phyloP scores from a whole-genome alignment of 192 early-diverging fungal genomes.

The Thamnidium elegans region DNA sequence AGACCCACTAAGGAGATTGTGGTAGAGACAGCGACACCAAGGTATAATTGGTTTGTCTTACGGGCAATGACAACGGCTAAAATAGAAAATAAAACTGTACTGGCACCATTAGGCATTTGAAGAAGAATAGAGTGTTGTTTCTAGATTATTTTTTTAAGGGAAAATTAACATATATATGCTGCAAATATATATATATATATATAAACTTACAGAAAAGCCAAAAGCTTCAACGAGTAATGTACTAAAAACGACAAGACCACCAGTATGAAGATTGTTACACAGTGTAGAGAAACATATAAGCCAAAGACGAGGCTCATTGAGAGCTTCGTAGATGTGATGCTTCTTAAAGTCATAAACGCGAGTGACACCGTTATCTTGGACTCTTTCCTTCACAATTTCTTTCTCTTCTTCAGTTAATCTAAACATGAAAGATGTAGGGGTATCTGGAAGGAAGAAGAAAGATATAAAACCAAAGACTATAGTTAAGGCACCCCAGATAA shows the following conservation, averaged over 20 bases:
- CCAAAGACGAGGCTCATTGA: slow-evolving; percentile 29
- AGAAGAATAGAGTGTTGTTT: slow-evolving; percentile 11
- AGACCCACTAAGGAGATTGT: slow-evolving; percentile 7
- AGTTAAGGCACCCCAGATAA: slow-evolving; percentile 26
- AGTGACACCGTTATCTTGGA: slow-evolving; percentile 21
- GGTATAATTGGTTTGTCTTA: slow-evolving; percentile 2
- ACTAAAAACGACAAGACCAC: slow-evolving; percentile 26
- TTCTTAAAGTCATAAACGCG: slow-evolving; percentile 12
- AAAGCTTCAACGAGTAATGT: slow-evolving; percentile 14
- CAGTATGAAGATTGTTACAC: slow-evolving; percentile 26
- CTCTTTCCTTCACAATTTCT: slow-evolving; percentile 26
- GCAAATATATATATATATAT: too few relatives aligned
- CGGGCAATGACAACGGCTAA: neutral
- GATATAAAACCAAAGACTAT: slow-evolving; percentile 19
- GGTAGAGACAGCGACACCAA: neutral
- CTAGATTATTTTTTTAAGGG: too few relatives aligned
- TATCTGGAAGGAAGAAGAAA: slow-evolving; percentile 32
- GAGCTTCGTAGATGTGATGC: slow-evolving; percentile 26
- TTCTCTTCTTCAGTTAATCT: slow-evolving; percentile 26
- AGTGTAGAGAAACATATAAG: neutral
- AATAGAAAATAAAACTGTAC: neutral
- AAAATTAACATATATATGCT: neutral
- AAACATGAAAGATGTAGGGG: slow-evolving; percentile 10
- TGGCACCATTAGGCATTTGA: slow-evolving; percentile 16
- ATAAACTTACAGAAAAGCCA: slow-evolving; percentile 28